Base-by-base conservation (phyloP, 805 yeast genomes). In the Candida argentea region DNA sequence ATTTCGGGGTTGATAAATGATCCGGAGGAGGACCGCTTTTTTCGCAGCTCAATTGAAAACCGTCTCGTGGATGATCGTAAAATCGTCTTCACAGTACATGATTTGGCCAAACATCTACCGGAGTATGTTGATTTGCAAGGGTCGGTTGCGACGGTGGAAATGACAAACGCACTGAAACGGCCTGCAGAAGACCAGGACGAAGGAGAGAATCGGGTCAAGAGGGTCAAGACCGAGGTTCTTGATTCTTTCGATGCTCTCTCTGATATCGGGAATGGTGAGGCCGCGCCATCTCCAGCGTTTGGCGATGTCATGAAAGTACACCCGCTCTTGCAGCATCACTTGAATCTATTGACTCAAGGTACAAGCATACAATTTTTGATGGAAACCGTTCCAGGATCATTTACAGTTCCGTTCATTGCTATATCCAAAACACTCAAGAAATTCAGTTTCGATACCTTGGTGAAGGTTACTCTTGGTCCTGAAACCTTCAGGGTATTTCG, bases 401-500 rank as follows among this genome's bases (percentile, higher is more conserved):
- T 63, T 44, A 70, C 72, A 36, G 67, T 81, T 12, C 91, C 91
- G 25, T 77, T 64, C 48, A 57, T 70, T 2, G 60, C 65, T 20
- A 41, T 82, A 13, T 50, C 58, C 19, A 61, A 67, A 9, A 38
- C 51, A 5, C 48, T 76, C 15, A 68, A 71, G 40, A 59, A 64
- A 25, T 54, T 57, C 32, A 66, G 66, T 11, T 70, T 67, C 41
- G 82, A 78, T 37, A 67, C 73, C 24, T 46, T 76, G 15, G 44
- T 82, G 23, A 70, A 75, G 31, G 56, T 73, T 2, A 66, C 82
- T 0, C 55, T 81, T 34, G 91, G 91, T 1, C 57, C 67, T 6
- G 67, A 76, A 11, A 72, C 87, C 0, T 65, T 81, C 31, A 67
- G 95, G 30, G 63, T 91, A 3, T 55, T 89, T 34, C 74, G 93